Base-by-base conservation (phyloP, 352 stramenopile genomes). In the Pythium rishiriense region DNA sequence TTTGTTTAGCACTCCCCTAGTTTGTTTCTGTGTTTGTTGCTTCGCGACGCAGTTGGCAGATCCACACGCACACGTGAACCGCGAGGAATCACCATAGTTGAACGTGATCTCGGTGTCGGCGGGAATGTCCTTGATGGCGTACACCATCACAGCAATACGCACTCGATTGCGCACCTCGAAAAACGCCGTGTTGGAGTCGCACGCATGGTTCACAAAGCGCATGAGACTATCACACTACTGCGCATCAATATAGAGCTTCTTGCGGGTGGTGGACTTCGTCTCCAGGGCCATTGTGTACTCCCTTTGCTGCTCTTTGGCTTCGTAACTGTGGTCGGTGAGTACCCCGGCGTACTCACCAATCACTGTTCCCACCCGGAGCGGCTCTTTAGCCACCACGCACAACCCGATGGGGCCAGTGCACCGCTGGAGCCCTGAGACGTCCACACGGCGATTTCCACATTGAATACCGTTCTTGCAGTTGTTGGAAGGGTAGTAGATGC, bases 151-250 rank as follows among this genome's bases (percentile, higher is more conserved):
- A 2, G 53, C 53, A 24, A 50, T 4, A 4, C 37, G 31, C 21
- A 46, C 31, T 17, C 58, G 33, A 31, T 58, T 64, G n/a, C 33
- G 31, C 2, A 29, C 19, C 39, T 64, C 47, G 33, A 58, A 64
- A 26, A 57, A 64, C 14, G 9, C 17, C 17, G 43, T 43, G 17
- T 56, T 64, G 17, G 58, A 33, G 10, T 37, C 10, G 26, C 58
- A 64, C 14, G 35, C 50, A 28, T 64, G 58, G 17, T 64, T 64
- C 1, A 55, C 47, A 17, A 62, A 64, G 11, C 58, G 45, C 12
- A 31, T 58, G 1, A 64, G 15, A 26, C 58, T 35, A 4, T 31
- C 58, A 28, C 56, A 8, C 17, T 48, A 11, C 14, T 55, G n/a
- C 2, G 28, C 43, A 11, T 63, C 35, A 31, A 63, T 53, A 21